Base-by-base conservation (phyloP, 2,329 filamentous ascomycete species). In the Penicillium hordei region DNA sequence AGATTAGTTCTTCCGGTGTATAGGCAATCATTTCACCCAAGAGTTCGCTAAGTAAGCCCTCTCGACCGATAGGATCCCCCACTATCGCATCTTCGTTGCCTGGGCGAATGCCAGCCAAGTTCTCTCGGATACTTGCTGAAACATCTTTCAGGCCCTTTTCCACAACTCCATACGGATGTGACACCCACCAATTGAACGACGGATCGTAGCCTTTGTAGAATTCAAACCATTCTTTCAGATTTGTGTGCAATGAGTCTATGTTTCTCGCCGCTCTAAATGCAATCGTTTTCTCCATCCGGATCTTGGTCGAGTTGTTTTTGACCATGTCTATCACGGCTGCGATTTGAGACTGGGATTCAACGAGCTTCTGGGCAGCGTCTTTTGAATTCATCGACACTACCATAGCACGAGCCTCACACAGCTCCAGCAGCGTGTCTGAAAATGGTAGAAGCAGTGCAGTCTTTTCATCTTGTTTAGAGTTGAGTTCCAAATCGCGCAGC, bases 1-100 rank as follows among this genome's bases (percentile, higher is more conserved):
- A 45, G 43, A 45, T 31, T 15, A 45, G 12, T 15, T 45, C 43
- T 3, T 45, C 44, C 7, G 44, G 29, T 33, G n/a, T 76, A 63
- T 86, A 86, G 0, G 82, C 79, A 49, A 86, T 84, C 77, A 84
- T 80, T 67, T 86, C 83, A 0, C 79, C 78, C 55, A 80, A 75
- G 1, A 87, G 75, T 50, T 85, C 83, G 12, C 76, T 75, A 0
- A 83, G 68, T 0, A 86, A 71, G 0, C 79, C 82, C 0, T 79
- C 75, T 4, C 78, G 70, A 1, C 84, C 83, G 48, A 86, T 83
- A 0, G 83, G 83, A 59, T 86, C 78, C 1, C 83, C 83, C 29
- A 86, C 76, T 50, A 86, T 85, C 7, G 79, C 78, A 52, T 83
- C 78, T 0, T 77, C 70, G 48, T 79, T 75, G 1, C 70, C 73